Percentiles rank a stretch among this genome's conserved stretches.
Evolutionary conservation across 495 filamentous ascomycete species (phyloP).

Genomic region (Penicillium verhagenii): DNA sequence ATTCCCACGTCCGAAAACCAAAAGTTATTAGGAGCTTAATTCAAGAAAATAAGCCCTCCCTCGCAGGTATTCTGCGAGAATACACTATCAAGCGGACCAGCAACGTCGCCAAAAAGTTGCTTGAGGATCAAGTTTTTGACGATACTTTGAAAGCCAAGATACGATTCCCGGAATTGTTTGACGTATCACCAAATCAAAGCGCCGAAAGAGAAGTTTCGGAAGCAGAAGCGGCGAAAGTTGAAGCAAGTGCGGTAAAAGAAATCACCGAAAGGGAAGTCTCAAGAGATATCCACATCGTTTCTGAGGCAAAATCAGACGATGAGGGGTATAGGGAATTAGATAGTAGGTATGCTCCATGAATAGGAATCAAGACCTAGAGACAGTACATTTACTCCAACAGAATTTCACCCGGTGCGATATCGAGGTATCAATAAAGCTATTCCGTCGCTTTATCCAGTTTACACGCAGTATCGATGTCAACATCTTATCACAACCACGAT

Average conservation of each 20-base stretch:
- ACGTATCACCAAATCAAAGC: slow-evolving; percentile 4
- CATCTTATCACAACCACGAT: slow-evolving; percentile 37
- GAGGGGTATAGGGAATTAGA: neutral
- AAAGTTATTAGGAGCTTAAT: slow-evolving; percentile 27
- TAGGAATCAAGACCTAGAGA: neutral
- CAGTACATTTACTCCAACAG: neutral
- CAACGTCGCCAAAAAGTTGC: slow-evolving; percentile 14
- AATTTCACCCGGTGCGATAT: neutral
- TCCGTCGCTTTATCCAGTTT: slow-evolving; percentile 11
- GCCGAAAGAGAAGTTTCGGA: slow-evolving; percentile 4
- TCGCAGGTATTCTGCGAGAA: slow-evolving; percentile 15
- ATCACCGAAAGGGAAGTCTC: slow-evolving; percentile 9
- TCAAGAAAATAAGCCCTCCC: slow-evolving; percentile 4
- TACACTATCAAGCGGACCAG: slow-evolving; percentile 13
- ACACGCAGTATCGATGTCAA: slow-evolving; percentile 40
- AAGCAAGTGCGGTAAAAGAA: slow-evolving; percentile 10
- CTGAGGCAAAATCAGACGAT: neutral
- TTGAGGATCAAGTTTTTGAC: slow-evolving; percentile 11
- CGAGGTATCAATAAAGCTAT: neutral
- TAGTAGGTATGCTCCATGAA: neutral
- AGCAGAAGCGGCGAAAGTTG: slow-evolving; percentile 14
- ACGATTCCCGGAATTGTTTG: slow-evolving; percentile 20
- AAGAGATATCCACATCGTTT: slow-evolving; percentile 1
- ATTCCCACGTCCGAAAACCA: slow-evolving; percentile 26
- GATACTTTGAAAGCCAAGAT: slow-evolving; percentile 12